Percentiles rank a stretch among this genome's conserved stretches.
Conservation (phyloP, 176 grass and related monocot genomes). For the Hyparrhenia diplandra region DNA sequence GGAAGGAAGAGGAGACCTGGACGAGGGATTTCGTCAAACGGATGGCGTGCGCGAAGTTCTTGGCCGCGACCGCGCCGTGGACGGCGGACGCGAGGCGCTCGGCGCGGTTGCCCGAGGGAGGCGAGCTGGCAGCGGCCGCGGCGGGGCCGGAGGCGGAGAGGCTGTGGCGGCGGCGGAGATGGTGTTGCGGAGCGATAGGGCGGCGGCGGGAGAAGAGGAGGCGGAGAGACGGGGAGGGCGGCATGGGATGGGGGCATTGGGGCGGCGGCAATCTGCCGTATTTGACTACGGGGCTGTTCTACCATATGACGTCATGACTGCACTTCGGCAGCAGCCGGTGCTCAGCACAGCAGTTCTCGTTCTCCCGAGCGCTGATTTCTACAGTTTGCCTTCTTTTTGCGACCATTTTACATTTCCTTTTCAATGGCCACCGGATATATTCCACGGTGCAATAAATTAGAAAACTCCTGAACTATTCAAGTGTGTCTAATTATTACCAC, state of each 20-base stretch:
- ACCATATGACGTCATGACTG: not conserved
- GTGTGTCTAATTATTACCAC: no score
- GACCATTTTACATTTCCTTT: no score
- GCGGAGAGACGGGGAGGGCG: constrained; percentile 15
- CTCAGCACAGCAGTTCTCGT: no score
- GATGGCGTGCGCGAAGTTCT: constrained; percentile 44
- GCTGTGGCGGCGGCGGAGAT: not conserved
- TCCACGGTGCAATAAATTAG: no score
- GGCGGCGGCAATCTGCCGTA: not conserved
- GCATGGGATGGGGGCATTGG: not conserved
- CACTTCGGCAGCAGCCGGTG: not conserved
- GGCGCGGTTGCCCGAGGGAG: not conserved
- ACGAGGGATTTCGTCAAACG: constrained; percentile 57
- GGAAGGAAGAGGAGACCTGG: constrained; percentile 4
- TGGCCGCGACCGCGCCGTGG: constrained; percentile 26
- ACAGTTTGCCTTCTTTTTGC: no score
- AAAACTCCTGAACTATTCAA: no score
- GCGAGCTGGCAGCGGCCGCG: not conserved
- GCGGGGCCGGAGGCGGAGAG: not conserved
- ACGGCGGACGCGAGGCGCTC: constrained; percentile 30
- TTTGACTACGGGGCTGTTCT: not conserved
- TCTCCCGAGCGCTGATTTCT: no score
- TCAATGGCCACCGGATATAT: no score
- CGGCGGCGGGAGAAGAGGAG: constrained; percentile 28
- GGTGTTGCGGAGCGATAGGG: not conserved